Base-by-base conservation (phyloP, 2,329 filamentous ascomycete species). In the Lachnellula hyalina region DNA sequence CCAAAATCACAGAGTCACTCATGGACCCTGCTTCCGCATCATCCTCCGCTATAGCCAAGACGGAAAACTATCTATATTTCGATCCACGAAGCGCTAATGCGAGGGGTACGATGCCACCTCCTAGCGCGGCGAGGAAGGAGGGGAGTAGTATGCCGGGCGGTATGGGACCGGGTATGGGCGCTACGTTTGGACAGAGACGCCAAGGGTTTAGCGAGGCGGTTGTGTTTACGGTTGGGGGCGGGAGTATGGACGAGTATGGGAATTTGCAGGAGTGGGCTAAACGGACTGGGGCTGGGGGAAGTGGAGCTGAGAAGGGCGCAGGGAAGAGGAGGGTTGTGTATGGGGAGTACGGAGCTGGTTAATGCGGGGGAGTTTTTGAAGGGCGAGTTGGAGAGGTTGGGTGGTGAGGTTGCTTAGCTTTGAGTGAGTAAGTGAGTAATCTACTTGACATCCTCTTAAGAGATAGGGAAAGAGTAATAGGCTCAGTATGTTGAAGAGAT, bases 221-320 rank as follows among this genome's bases (percentile, higher is more conserved):
- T 52, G 90, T 96, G n/a, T 96, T 96, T 68, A 93, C 90, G 0
- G 90, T 95, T 3, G 94, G 94, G 4, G 94, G 95, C 47, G 94
- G 94, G 42, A 96, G 91, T 69, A 97, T 99, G 89, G 94, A 99
- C 65, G 94, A 99, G 71, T 99, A 97, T 70, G 93, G 92, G 19
- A 99, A 99, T 72, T 71, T 99, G 69, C 90, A 96, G 70, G 94
- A 97, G 68, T 99, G 94, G 94, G 90, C 93, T 5, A 84, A 83
- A 70, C 81, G 93, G 61, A 91, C 90, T 4, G 83, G 83, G 14
- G 73, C 67, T 5, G 67, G 65, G 4, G 65, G 69, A 3, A 68
- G 69, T 15, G 63, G 67, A 14, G 73, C 75, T 5, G 70, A 75
- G 48, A 74, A 74, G 9, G 80, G 83, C 8, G 79, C 83, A 21